Conservation (phyloP, 768 basidiomycete genomes). For the Suillus hirtellus region DNA sequence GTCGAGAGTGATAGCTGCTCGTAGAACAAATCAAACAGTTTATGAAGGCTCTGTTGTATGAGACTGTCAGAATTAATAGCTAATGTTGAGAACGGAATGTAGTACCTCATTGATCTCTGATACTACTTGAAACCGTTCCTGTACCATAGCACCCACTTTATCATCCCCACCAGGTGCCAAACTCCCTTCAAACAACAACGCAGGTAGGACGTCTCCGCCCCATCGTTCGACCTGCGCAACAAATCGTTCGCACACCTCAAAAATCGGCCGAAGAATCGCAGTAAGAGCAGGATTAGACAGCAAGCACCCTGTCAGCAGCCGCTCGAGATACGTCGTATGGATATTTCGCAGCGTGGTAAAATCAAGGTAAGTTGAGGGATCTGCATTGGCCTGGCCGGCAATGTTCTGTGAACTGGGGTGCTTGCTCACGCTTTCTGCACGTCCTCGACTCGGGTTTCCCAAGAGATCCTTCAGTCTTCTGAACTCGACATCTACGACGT, state of each 20-base stretch:
- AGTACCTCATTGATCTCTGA: constrained; percentile 76
- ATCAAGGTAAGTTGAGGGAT: constrained; percentile 53
- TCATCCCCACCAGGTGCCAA: constrained; percentile 52
- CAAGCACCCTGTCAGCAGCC: constrained; percentile 76
- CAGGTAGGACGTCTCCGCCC: constrained; percentile 89
- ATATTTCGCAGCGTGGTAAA: constrained; percentile 85
- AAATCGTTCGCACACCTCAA: constrained; percentile 84
- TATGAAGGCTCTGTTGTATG: constrained; percentile 59
- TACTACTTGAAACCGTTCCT: constrained; percentile 66
- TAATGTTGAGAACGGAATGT: not conserved
- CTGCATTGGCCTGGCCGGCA: constrained; percentile 8
- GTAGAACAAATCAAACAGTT: constrained; percentile 73
- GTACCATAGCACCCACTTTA: constrained; percentile 70
- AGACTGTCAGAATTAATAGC: constrained; percentile 3
- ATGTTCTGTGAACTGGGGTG: constrained; percentile 10
- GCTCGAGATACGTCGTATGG: constrained; percentile 79
- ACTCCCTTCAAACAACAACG: constrained; percentile 79
- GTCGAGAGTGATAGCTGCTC: constrained; percentile 76
- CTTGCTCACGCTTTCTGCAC: constrained; percentile 22
- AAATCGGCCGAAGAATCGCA: constrained; percentile 63
- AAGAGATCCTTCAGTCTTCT: constrained; percentile 65
- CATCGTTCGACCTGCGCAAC: constrained; percentile 88
- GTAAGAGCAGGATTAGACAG: constrained; percentile 66
- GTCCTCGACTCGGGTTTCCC: constrained; percentile 24
- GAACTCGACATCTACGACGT: constrained; percentile 87